Evolutionary conservation across 2,329 filamentous ascomycete genomes (phyloP), one percentile per base, ranked within the genome.

Genomic region (Aspergillus brasiliensis): DNA sequence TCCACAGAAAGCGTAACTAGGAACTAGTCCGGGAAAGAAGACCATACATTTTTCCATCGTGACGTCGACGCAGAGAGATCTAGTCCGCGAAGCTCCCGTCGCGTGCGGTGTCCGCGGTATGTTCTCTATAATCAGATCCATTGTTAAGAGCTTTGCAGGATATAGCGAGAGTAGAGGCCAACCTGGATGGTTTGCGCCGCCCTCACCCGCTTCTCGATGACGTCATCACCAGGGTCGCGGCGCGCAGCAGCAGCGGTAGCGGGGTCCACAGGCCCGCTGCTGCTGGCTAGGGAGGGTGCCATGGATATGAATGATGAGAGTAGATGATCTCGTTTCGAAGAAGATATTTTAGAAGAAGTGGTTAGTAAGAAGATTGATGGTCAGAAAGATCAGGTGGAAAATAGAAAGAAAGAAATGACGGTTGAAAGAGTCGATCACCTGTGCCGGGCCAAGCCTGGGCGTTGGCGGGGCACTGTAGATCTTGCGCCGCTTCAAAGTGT

Each of bases 1-100:
- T 31, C 3, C 28, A 5, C 3, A 31, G 10, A 31, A 31, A 31
- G 28, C 21, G 37, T 17, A 21, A 7, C 8, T 27, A n/a, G 11
- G 19, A 25, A 11, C n/a, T 6, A 10, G 7, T 21, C 8, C 1
- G 3, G 19, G 6, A 23, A 28, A 19, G 13, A 7, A n/a, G 46
- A 28, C 52, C 40, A 77, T 57, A 90, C 88, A 69, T 91, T 86
- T 10, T 86, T 79, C 89, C 90, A 93, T 67, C 90, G 81, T 6
- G 51, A 46, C 11, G 48, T 56, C 13, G 56, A 51, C 17, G 38
- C 51, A 10, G 51, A 47, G 19, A 61, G 40, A 8, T 34, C 46
- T 1, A 57, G 27, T 3, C 59, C 59, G 5, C 47, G 51, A 1
- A 61, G 15, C 21, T 58, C 59, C 8, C 59, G 42, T 2, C 59